Evolutionary conservation across 148 eudicot species (phyloP), one percentile per base, ranked within the genome.

Genomic region (Selenicereus undatus): DNA sequence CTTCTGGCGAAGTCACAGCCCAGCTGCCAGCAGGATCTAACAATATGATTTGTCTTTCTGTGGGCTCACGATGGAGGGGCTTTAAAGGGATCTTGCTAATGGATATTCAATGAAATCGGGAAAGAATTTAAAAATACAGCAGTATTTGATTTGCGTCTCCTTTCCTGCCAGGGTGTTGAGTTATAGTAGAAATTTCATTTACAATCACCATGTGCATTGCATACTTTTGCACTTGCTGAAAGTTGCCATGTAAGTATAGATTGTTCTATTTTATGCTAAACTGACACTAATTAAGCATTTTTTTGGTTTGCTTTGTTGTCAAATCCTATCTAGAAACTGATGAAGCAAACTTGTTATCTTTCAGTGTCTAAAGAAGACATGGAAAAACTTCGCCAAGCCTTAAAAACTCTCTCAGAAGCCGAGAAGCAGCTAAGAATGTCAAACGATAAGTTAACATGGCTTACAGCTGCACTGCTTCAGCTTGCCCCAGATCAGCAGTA

Each of bases 401-500:
- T 93, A 66, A 96, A 91, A 85, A 96, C 97, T 56, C 86, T 96
- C 11, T 96, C 99, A 48, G 97, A 93, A 87, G 95, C 99, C 29
- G 98, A 96, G 83, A 96, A 96, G 82, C 98, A 93, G 90, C 89
- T 95, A 81, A 86, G 99, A 86, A 77, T 84, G 84, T 93, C 99
- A 48, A 92, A 88, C 83, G 99, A 96, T 85, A 88, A 88, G 85
- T 74, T 92, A 73, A 96, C 98, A 16, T 93, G 98, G 99, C 90
- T 96, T 54, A 96, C 98, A 6, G 97, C 99, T 42, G 98, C 97
- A 52, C 80, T 93, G 76, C 90, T 96, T 83, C 99, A 96, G 82
- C 97, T 96, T 82, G 99, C 97, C 81, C 99, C 99, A 32, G 95
- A 96, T 78, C 93, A 88, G 78, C 94, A 92, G 84, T 91, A 92